Conservation (phyloP, 768 basidiomycete genomes). For the Mycena albidolilacea region DNA sequence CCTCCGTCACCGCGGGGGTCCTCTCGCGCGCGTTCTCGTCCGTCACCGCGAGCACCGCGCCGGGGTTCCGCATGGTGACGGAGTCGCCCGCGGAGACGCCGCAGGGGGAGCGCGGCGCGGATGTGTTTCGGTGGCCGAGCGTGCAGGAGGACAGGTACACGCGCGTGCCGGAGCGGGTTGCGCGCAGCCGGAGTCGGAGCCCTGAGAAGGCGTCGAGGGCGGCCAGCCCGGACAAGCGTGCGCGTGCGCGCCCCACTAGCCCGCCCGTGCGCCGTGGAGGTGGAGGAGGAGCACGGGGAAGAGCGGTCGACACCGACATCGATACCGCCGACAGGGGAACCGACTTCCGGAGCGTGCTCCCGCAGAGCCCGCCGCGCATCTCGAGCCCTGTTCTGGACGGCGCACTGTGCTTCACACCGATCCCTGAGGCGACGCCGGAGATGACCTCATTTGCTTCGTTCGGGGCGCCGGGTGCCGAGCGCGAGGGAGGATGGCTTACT, state of each 20-base stretch:
- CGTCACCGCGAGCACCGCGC: conserved; percentile 46
- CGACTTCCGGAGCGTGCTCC: conserved; percentile 21
- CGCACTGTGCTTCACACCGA: conserved; percentile 37
- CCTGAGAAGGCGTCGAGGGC: conserved; percentile 39
- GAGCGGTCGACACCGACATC: background rate
- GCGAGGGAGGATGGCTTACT: background rate
- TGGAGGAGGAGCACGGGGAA: background rate
- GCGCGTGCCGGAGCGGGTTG: conserved; percentile 50
- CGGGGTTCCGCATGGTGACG: conserved; percentile 60
- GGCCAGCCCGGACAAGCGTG: conserved; percentile 25
- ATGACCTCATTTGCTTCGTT: conserved; percentile 38
- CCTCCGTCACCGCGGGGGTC: conserved; percentile 33
- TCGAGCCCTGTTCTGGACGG: conserved; percentile 37
- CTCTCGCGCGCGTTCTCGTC: conserved; percentile 38
- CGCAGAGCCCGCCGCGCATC: conserved; percentile 30
- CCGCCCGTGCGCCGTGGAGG: conserved; percentile 23
- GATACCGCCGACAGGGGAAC: background rate
- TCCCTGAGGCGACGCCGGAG: conserved; percentile 17
- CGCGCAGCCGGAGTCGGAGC: conserved; percentile 46
- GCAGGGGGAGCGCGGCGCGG: conserved; percentile 31
- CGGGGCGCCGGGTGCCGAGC: conserved; percentile 16
- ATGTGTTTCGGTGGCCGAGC: conserved; percentile 39
- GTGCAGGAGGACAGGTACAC: conserved; percentile 58
- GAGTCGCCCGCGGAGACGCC: conserved; percentile 50
- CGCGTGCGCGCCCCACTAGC: conserved; percentile 9